Base-by-base conservation (phyloP, 768 basidiomycete genomes). In the Chiua virens region DNA sequence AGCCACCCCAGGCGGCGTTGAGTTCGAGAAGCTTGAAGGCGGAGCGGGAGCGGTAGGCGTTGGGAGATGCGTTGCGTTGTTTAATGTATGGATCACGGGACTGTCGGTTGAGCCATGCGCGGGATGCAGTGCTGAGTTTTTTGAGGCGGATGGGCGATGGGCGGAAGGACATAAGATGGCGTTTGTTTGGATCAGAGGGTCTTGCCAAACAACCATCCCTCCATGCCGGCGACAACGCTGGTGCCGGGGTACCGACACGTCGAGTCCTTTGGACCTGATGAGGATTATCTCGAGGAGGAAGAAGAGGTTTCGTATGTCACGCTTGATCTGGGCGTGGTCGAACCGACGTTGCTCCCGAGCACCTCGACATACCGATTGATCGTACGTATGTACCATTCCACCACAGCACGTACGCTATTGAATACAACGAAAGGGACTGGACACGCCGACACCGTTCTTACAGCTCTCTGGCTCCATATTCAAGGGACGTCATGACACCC, bases 1-100 rank as follows among this genome's bases (percentile, higher is more conserved):
- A 82, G 2, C 71, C 53, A 11, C 76, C 76, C 67, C 75, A 82
- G 34, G 75, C 72, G 1, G 76, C 67, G 62, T 90, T 75, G 44
- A 98, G 79, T 59, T 94, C 89, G 52, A 93, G 68, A 15, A 98
- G 83, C 72, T 98, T 98, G 77, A 90, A 96, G 4, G 94, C 92
- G 13, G 92, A 88, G 42, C 96, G 84, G 0, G 95, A 86, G 22
- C 93, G 86, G 68, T 84, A 96, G 11, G 75, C 61, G 0, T 66
- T 63, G 8, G 77, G 69, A 22, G 72, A 63, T 0, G 73, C 62
- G 44, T 72, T 67, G 35, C 86, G 82, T 45, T 71, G 69, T 58
- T 81, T 82, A 27, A 92, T 82, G 61, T 83, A 89, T 0, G 86
- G 87, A 61, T 92, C 90, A 13, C 76, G 72, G 42, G 67, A 75